Percentiles rank a stretch among this genome's conserved stretches.
phyloP scores from a whole-genome alignment of 495 filamentous ascomycete genomes.

The Penicillium mononematosum region DNA sequence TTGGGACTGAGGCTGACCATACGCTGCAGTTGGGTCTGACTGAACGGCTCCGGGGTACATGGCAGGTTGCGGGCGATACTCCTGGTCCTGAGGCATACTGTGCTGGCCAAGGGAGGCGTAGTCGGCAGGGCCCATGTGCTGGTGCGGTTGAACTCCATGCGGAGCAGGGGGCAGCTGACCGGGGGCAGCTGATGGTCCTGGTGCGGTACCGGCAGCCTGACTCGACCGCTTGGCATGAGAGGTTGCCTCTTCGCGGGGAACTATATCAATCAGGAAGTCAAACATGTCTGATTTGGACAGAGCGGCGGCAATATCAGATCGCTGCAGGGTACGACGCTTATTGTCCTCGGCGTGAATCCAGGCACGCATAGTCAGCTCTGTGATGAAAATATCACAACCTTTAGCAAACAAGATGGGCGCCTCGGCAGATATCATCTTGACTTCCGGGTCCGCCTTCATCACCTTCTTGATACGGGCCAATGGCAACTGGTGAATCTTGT shows the following conservation, averaged over 20 bases:
- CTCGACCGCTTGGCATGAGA: constrained; percentile 76
- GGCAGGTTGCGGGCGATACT: constrained; percentile 69
- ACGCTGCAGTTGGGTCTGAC: constrained; percentile 63
- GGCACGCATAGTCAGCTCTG: constrained; percentile 98
- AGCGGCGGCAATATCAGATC: constrained; percentile 93
- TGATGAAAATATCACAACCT: constrained; percentile 99
- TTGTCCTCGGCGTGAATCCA: constrained; percentile 99
- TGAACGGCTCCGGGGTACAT: constrained; percentile 82
- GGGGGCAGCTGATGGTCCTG: constrained; percentile 43
- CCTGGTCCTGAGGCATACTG: constrained; percentile 65
- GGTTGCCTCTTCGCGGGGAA: constrained; percentile 89
- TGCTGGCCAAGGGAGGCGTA: constrained; percentile 61
- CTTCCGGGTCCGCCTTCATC: constrained; percentile 98
- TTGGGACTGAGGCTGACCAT: constrained; percentile 69
- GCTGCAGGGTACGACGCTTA: constrained; percentile 91
- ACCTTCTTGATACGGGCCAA: constrained; percentile 98
- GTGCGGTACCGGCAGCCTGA: constrained; percentile 54
- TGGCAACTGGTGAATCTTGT: constrained; percentile 94
- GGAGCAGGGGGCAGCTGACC: constrained; percentile 62
- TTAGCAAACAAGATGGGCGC: constrained; percentile 98
- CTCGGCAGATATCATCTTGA: constrained; percentile 99
- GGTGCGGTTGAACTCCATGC: constrained; percentile 55
- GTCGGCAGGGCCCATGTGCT: constrained; percentile 69
- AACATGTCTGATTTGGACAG: constrained; percentile 99
- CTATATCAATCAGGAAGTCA: constrained; percentile 98